phyloP scores from a whole-genome alignment of 2,329 filamentous ascomycete species.

The Xylariaceae sp. region DNA sequence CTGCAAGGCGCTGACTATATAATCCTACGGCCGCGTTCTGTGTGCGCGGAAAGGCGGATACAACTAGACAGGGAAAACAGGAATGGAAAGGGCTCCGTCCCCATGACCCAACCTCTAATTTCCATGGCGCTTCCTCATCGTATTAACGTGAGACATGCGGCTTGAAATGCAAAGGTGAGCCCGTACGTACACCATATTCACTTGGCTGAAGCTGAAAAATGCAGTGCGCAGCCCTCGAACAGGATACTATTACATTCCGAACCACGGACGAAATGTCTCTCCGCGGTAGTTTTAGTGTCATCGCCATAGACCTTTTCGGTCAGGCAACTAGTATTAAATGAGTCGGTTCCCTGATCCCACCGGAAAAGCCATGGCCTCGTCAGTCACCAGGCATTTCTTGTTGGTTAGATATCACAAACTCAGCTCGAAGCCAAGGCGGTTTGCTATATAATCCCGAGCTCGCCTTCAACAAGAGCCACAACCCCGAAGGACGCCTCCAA shows the following conservation, averaged over 20 bases:
- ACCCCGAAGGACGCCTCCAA: not conserved
- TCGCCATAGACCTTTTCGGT: not conserved
- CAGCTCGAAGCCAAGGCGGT: conserved; percentile 5
- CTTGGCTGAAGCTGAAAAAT: no score
- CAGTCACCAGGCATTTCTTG: not conserved
- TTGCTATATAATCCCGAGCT: conserved; percentile 8
- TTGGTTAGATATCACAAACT: not conserved
- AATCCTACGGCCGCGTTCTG: not conserved
- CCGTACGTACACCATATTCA: no score
- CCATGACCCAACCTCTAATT: no score
- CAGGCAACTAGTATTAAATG: not conserved
- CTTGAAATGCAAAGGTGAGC: no score
- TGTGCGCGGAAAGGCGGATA: conserved; percentile 1
- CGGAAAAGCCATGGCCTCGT: not conserved
- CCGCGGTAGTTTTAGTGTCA: not conserved
- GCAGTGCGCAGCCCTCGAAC: no score
- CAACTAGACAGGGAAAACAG: not conserved
- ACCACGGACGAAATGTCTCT: not conserved
- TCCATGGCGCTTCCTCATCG: no score
- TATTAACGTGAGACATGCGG: no score
- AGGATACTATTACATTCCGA: no score
- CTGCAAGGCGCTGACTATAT: conserved; percentile 14
- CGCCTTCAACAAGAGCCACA: not conserved
- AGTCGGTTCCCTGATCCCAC: conserved; percentile 5
- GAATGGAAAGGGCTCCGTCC: no score